phyloP scores from a whole-genome alignment of 352 stramenopile species.

The Phytophthora crassamura region DNA sequence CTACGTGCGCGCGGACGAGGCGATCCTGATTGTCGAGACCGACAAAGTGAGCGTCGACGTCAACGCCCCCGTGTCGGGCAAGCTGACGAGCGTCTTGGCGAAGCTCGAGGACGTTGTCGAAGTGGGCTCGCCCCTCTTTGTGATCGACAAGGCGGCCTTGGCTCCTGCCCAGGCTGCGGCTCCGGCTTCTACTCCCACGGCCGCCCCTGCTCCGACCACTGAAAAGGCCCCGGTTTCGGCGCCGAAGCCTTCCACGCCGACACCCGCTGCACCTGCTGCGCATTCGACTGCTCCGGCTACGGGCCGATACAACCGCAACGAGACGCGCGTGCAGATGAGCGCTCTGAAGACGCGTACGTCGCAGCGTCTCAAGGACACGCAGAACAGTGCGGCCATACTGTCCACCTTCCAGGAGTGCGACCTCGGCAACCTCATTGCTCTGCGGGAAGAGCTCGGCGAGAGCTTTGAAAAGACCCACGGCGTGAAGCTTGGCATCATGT shows the following conservation, averaged over 20 bases:
- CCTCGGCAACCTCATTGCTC: slow-evolving; percentile 95
- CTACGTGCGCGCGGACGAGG: slow-evolving; percentile 95
- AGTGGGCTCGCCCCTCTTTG: slow-evolving; percentile 82
- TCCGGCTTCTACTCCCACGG: slow-evolving; percentile 21
- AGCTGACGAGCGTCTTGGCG: slow-evolving; percentile 93
- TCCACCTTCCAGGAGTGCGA: slow-evolving; percentile 99
- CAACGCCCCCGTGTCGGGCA: slow-evolving; percentile 90
- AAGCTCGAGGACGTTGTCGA: slow-evolving; percentile 97
- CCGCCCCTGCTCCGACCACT: slow-evolving; percentile 22
- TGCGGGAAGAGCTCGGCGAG: slow-evolving; percentile 91
- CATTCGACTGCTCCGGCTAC: slow-evolving; percentile 17
- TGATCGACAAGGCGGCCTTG: slow-evolving; percentile 43
- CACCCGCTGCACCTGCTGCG: slow-evolving; percentile 34
- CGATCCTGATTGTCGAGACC: slow-evolving; percentile 98
- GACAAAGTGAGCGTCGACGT: slow-evolving; percentile 97
- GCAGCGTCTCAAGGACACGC: slow-evolving; percentile 96
- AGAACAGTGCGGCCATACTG: slow-evolving; percentile 98
- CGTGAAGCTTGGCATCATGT: slow-evolving; percentile 99
- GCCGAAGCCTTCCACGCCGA: slow-evolving; percentile 32
- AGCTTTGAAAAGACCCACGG: slow-evolving; percentile 97
- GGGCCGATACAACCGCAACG: slow-evolving; percentile 64
- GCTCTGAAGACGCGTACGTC: slow-evolving; percentile 96
- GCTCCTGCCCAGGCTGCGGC: slow-evolving; percentile 29
- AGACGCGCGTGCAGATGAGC: slow-evolving; percentile 95
- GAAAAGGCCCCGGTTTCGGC: slow-evolving; percentile 33